Base-by-base conservation (phyloP, 208 protist species). In the Crithidia expoeki region DNA sequence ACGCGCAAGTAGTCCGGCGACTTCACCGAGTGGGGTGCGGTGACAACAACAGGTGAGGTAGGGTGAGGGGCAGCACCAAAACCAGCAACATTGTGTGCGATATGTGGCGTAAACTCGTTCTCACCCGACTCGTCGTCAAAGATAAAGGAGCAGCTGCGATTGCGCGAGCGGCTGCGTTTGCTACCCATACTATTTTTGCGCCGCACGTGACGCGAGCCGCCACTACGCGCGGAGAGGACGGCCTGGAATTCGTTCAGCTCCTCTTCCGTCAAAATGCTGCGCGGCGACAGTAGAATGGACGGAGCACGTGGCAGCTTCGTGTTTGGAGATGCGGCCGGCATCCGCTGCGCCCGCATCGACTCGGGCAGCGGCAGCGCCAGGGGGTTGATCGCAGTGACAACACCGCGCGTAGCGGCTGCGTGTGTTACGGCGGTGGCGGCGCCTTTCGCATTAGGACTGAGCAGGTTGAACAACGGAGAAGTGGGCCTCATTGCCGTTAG, bases 141-240 rank as follows among this genome's bases (percentile, higher is more conserved):
- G 30, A 66, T 4, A 32, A 40, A 38, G 32, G 60, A 66, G 42
- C 27, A 17, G 60, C 60, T 66, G 46, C 47, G 60, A 32, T 38
- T 38, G n/a, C 47, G 60, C 3, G 47, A 44, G 30, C 60, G 60
- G 21, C 46, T 66, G 4, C 46, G 25, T 4, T 21, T 21, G 46
- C 60, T 55, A 30, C 55, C 60, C 4, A n/a, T 25, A 30, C 46
- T 66, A 47, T 30, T 55, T n/a, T 42, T 21, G 4, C 28, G 47
- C 19, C 47, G 42, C 60, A 53, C 30, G 12, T 27, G 60, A 3
- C 60, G 60, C 32, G 60, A 40, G 46, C 27, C 28, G 30, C 46
- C 32, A 21, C 46, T 42, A 6, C 32, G 60, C 4, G 44, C 23
- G 42, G 42, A 32, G 5, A 36, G 58, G 2, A 12, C n/a, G n/a